These are phyloP conservation scores for Gossypium aridum DNA, from an alignment of 441 rosid genomes.

Conservation along the genomic window DNA sequence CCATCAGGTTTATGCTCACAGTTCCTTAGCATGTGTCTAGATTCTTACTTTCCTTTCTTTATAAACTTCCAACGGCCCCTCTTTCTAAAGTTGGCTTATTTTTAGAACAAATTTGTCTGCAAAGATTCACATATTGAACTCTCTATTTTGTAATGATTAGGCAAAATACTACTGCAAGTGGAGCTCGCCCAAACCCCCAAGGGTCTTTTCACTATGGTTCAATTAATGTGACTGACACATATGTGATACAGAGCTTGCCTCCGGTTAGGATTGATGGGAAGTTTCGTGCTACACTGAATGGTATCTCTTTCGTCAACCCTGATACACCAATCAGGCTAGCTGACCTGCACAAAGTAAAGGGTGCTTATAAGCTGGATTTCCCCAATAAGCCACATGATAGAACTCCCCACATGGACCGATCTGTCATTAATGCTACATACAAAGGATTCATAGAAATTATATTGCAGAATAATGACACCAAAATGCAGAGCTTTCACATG, in stretches of 20 bases:
- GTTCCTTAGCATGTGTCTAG: not conserved
- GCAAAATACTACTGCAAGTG: constrained; percentile 81
- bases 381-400: constrained; percentile 58
- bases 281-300: constrained; percentile 61
- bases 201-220: constrained; percentile 88
- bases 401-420: constrained; percentile 48
- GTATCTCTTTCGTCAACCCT: constrained; percentile 72
- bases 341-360: constrained; percentile 60
- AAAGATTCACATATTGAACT: constrained; percentile 1
- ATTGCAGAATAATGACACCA: constrained; percentile 85
- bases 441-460: constrained; percentile 77
- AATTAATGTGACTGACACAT: constrained; percentile 57
- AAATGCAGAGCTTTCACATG: constrained; percentile 80
- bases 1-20: constrained; percentile 55
- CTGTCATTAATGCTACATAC: constrained; percentile 80
- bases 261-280: constrained; percentile 43
- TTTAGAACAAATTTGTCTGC: not conserved
- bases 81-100: not conserved
- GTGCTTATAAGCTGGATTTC: constrained; percentile 80
- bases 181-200: constrained; percentile 96
- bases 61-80: not conserved
- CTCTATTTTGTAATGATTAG: constrained; percentile 28
- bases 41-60: constrained; percentile 1
- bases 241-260: not conserved
- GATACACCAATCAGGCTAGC: constrained; percentile 76